phyloP scores from a whole-genome alignment of 2,329 filamentous ascomycete genomes.

The Venturia pyrina region DNA sequence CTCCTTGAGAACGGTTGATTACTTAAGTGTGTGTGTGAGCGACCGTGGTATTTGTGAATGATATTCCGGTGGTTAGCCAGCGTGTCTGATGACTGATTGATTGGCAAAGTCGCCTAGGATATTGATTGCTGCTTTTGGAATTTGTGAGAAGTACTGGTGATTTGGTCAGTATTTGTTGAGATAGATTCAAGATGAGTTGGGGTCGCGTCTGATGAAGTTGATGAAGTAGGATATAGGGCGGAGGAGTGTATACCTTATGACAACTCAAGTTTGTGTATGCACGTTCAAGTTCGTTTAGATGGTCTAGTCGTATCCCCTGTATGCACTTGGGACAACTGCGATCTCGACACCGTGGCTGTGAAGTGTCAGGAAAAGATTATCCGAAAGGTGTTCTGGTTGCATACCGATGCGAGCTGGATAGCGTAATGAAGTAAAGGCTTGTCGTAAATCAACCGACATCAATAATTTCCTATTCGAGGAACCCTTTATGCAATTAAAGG shows the following conservation, averaged over 20 bases:
- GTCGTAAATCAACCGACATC: conserved; percentile 51
- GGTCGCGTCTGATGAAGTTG: neutral
- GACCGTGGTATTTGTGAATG: conserved; percentile 35
- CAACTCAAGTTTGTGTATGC: neutral
- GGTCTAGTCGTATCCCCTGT: conserved; percentile 42
- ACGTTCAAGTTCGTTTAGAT: conserved; percentile 24
- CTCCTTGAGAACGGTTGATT: conserved; percentile 25
- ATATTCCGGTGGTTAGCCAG: conserved; percentile 28
- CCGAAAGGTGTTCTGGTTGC: neutral
- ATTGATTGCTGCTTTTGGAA: neutral
- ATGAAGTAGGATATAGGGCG: neutral
- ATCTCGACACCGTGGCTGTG: conserved; percentile 42
- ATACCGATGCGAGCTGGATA: conserved; percentile 42
- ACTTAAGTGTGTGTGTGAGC: conserved; percentile 35
- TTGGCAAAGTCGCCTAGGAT: neutral
- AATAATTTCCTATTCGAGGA: conserved; percentile 22
- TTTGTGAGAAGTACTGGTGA: neutral
- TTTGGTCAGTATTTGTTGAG: neutral
- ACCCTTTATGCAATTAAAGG: conserved; percentile 1
- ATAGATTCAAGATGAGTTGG: neutral
- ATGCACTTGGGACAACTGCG: conserved; percentile 46
- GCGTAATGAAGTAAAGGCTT: conserved; percentile 42
- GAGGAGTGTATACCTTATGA: neutral
- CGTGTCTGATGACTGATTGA: conserved; percentile 22
- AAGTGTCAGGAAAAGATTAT: neutral